Evolutionary conservation across 164 flowering plant genomes (phyloP), one percentile per base, ranked within the genome.

Genomic region (Tinospora cordifolia): DNA sequence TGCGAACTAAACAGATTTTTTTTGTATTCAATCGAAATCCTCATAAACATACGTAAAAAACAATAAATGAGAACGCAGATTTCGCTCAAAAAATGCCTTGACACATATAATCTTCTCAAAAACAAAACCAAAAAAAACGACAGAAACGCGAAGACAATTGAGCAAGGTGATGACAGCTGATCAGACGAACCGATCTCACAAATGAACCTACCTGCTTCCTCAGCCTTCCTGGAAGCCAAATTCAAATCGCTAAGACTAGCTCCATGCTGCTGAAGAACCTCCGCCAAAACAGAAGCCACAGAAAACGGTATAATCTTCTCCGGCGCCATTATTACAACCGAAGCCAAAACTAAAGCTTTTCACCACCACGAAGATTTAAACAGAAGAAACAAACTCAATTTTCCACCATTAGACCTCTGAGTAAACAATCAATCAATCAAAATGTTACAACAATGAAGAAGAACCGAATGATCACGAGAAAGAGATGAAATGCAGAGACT

Each of bases 281-380:
- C 89, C 71, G 87, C 90, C 72, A 90, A 82, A 65, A 87, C 74
- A 11, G 89, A 79, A 44, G 74, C 82, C 67, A 85, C 76, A 26
- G 86, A 84, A 68, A 85, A 81, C 13, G 83, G 76, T 71, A 80
- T 26, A 67, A 13, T n/a, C 9, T 21, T 19, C 41, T 36, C 66
- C 66, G 49, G n/a, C 60, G 60, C 60, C 60, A 54, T 54, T 17
- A 51, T 6, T 30, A 51, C 0, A 51, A 51, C 22, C 22, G 3
- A 51, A 51, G 19, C 58, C 58, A 54, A 54, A 54, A 30, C 36
- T 4, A 30, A 30, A 54, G n/a, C 6, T 8, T 19, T 21, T 54
- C 60, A 54, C 21, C 21, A 4, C 24, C 24, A 54, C 36, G 36
- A 30, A 30, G 36, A 30, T 30, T 30, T 30, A 54, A 54, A 6